Conservation (phyloP, 495 filamentous ascomycete species). For the Penicillium malachiteum region DNA sequence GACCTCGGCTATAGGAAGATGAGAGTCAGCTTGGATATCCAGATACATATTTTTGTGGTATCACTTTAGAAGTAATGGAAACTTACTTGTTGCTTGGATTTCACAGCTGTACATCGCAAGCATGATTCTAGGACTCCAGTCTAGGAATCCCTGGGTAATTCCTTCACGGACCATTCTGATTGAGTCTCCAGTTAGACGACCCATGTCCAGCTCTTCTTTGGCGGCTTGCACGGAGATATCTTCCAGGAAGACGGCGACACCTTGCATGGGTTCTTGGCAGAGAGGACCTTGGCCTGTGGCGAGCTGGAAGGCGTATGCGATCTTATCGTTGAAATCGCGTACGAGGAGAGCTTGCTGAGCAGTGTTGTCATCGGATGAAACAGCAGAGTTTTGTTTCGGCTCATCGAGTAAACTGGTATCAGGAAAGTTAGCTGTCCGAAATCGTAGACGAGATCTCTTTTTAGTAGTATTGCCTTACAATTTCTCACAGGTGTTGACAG, state of each 20-base stretch:
- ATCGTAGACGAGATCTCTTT: not conserved
- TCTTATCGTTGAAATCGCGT: slow-evolving; percentile 81
- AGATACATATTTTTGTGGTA: too few species aligned
- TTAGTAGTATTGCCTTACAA: slow-evolving; percentile 53
- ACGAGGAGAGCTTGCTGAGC: slow-evolving; percentile 57
- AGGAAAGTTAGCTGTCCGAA: slow-evolving; percentile 10
- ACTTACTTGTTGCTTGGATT: slow-evolving; percentile 89
- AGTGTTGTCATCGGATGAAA: slow-evolving; percentile 16
- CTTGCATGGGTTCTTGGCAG: slow-evolving; percentile 91
- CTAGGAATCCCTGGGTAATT: slow-evolving; percentile 85
- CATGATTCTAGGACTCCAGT: slow-evolving; percentile 91
- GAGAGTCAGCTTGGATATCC: not conserved
- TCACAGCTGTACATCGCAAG: slow-evolving; percentile 98
- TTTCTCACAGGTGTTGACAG: slow-evolving; percentile 67
- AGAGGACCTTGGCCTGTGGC: slow-evolving; percentile 86
- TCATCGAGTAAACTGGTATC: slow-evolving; percentile 38
- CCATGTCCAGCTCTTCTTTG: slow-evolving; percentile 69
- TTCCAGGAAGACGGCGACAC: slow-evolving; percentile 88
- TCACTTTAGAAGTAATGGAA: not conserved
- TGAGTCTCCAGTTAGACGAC: slow-evolving; percentile 83
- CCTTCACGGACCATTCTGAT: slow-evolving; percentile 83
- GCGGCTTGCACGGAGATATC: slow-evolving; percentile 60
- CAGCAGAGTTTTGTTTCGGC: slow-evolving; percentile 30
- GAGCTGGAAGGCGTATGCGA: slow-evolving; percentile 90
- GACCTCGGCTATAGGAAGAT: slow-evolving; percentile 67